Evolutionary conservation across 179 eudicot species (phyloP).

Genomic region (Spinacia oleracea): DNA sequence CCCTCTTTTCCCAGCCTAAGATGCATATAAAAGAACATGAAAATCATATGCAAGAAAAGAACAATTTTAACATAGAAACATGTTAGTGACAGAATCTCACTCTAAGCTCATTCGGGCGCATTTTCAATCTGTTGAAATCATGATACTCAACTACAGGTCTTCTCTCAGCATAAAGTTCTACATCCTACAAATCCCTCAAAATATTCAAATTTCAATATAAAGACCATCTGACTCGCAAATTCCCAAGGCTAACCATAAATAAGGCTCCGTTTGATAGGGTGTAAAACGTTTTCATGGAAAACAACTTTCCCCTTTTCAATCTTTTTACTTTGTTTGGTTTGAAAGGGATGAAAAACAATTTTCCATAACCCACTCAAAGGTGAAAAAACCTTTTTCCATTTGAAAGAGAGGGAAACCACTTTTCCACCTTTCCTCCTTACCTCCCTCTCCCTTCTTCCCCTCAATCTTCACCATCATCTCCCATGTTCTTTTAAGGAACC

Average conservation of each 20-base stretch:
- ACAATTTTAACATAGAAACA: background rate
- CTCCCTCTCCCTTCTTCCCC: no score
- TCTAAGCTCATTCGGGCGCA: slow-evolving; percentile 41
- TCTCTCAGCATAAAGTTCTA: slow-evolving; percentile 39
- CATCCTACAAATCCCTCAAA: slow-evolving; percentile 47
- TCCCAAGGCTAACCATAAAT: background rate
- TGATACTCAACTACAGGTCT: slow-evolving; percentile 32
- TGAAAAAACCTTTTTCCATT: no score
- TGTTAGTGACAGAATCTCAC: slow-evolving; percentile 37
- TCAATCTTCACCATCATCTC: no score
- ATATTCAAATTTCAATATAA: slow-evolving; percentile 14
- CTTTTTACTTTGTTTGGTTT: no score
- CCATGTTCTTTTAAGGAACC: no score
- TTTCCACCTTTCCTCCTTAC: no score
- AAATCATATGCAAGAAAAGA: slow-evolving; percentile 6
- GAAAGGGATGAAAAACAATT: no score
- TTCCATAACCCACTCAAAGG: no score
- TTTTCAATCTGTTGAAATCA: slow-evolving; percentile 35
- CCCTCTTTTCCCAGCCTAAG: slow-evolving; percentile 52
- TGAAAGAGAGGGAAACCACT: no score
- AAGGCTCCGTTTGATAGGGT: no score
- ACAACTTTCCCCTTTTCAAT: no score
- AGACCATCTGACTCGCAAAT: background rate
- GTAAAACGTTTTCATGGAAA: no score
- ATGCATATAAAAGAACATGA: slow-evolving; percentile 16